Conservation (phyloP, 225 moss, liverwort and hornwort species). For the Polytrichum commune region DNA sequence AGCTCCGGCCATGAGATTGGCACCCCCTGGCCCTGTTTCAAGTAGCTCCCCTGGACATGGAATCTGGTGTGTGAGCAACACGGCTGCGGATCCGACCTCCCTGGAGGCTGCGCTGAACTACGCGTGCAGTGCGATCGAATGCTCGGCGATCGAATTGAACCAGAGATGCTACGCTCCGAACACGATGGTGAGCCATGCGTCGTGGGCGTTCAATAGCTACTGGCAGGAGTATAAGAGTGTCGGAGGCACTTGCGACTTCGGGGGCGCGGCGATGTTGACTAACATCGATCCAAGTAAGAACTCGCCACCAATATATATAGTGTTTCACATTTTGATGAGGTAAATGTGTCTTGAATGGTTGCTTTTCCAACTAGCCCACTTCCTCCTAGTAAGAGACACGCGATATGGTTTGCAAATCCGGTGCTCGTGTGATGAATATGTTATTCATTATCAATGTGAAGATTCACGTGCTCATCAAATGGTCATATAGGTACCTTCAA, state of each 20-base stretch:
- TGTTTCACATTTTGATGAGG: too few species aligned
- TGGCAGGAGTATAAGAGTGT: constrained; percentile 55
- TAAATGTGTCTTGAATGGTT: too few species aligned
- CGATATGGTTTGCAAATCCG: too few species aligned
- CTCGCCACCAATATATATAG: too few species aligned
- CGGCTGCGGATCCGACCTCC: constrained; percentile 27
- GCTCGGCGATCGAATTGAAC: constrained; percentile 44
- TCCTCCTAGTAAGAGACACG: too few species aligned
- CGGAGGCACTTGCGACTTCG: constrained; percentile 60
- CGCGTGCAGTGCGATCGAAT: constrained; percentile 62
- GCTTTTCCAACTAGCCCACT: too few species aligned
- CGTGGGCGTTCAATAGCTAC: constrained; percentile 77
- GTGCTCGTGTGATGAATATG: too few species aligned
- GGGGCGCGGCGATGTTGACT: constrained; percentile 51
- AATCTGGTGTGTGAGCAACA: constrained; percentile 71
- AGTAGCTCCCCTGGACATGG: constrained; percentile 1
- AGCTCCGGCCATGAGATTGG: too few species aligned
- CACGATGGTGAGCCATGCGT: constrained; percentile 56
- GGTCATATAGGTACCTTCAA: too few species aligned
- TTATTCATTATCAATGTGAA: too few species aligned
- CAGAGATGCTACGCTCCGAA: constrained; percentile 60
- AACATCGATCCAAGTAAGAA: constrained; percentile 65
- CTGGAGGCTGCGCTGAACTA: constrained; percentile 61
- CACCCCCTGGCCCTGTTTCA: too few species aligned
- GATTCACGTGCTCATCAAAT: too few species aligned